These are phyloP conservation scores for Suillus alpinus DNA, from an alignment of 768 basidiomycete genomes.

Conservation along the genomic window DNA sequence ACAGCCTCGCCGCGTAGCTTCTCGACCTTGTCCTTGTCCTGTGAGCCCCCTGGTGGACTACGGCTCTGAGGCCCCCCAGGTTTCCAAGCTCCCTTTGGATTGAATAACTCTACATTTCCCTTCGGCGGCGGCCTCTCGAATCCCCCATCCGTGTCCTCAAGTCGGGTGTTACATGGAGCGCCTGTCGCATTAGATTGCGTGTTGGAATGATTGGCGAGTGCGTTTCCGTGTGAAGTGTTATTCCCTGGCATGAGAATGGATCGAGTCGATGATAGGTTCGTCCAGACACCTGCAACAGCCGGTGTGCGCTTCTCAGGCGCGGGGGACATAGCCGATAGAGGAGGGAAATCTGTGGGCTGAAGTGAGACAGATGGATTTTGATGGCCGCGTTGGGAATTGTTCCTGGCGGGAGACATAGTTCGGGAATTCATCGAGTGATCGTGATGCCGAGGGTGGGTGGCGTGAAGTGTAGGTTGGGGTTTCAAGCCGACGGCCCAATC, in stretches of 20 bases:
- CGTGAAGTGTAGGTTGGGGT: constrained; percentile 65
- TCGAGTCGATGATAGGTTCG: constrained; percentile 49
- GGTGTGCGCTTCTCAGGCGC: constrained; percentile 52
- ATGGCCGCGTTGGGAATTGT: constrained; percentile 33
- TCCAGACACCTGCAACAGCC: constrained; percentile 67
- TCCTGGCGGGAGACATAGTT: constrained; percentile 38
- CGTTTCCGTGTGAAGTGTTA: constrained; percentile 29
- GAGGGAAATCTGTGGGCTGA: constrained; percentile 69
- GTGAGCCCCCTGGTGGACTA: constrained; percentile 13
- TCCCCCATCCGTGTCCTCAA: constrained; percentile 45
- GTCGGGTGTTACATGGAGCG: constrained; percentile 16
- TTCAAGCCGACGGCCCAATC: constrained; percentile 89
- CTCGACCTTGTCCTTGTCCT: constrained; percentile 30
- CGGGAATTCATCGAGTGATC: constrained; percentile 41
- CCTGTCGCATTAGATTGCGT: constrained; percentile 13
- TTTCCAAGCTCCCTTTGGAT: constrained; percentile 32
- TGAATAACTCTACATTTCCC: constrained; percentile 38
- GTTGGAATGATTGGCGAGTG: constrained; percentile 38
- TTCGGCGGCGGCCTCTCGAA: constrained; percentile 51
- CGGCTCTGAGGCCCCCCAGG: constrained; percentile 11
- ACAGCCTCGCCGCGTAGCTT: constrained; percentile 33
- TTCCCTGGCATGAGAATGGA: constrained; percentile 48
- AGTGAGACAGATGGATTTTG: constrained; percentile 39
- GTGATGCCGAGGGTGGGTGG: constrained; percentile 49
- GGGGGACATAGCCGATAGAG: constrained; percentile 47